Evolutionary conservation across 129 eudicot species (phyloP).

Genomic region (Saposhnikovia divaricata): DNA sequence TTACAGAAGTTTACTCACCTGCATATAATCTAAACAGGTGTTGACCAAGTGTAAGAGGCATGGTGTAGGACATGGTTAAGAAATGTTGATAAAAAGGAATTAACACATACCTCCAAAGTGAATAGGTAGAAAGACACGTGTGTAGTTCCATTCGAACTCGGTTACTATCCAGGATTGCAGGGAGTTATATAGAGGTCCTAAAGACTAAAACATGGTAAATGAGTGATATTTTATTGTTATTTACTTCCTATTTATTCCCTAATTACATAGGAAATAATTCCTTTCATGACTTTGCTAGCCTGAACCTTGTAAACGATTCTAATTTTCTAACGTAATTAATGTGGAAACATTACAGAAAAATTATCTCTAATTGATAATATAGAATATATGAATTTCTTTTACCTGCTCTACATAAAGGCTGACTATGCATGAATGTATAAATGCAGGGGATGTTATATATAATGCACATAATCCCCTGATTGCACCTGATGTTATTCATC

Average conservation of each 20-base stretch:
- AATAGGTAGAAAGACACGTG: background rate
- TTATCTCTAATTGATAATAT: too few relatives aligned
- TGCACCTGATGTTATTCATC: too few relatives aligned
- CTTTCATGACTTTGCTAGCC: background rate
- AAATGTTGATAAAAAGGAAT: too few relatives aligned
- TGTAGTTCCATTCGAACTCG: too few relatives aligned
- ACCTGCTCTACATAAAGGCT: background rate
- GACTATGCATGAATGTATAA: background rate
- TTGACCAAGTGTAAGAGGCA: background rate
- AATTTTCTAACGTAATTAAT: background rate
- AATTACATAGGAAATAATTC: too few relatives aligned
- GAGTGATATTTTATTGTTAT: too few relatives aligned
- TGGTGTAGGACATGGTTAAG: too few relatives aligned
- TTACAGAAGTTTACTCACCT: too few relatives aligned
- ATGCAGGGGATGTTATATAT: slow-evolving; percentile 87
- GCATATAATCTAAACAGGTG: too few relatives aligned
- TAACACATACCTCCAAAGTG: background rate
- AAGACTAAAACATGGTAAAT: background rate
- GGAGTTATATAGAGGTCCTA: background rate
- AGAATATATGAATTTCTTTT: too few relatives aligned
- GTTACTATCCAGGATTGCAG: too few relatives aligned
- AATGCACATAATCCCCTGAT: slow-evolving; percentile 66
- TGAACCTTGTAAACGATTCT: background rate
- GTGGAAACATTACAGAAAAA: background rate
- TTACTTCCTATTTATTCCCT: background rate